Evolutionary conservation across 179 eudicot species (phyloP), one percentile per base, ranked within the genome.

Genomic region (Actinidia chinensis): DNA sequence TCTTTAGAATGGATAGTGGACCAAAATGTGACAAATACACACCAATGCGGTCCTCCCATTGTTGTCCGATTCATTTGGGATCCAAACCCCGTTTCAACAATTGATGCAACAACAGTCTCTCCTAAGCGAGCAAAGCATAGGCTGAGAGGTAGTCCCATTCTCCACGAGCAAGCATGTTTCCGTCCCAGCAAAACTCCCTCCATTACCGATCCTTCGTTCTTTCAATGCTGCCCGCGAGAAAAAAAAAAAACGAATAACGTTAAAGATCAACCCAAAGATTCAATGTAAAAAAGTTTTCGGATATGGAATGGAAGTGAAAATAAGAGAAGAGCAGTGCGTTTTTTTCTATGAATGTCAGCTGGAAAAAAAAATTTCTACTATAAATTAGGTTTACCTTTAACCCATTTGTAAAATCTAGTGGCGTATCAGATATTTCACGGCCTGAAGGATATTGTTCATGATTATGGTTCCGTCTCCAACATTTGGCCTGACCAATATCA

Each of bases 381-480:
- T 1, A 2, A 36, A 25, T 28, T 6, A 25, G 6, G 22, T 43
- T 74, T 20, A 9, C 3, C 11, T 59, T 40, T 36, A 43, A 42
- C 22, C 75, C 15, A 1, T 52, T 58, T 33, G 68, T 12, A 64
- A 46, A 40, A 42, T 42, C 8, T 44, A n/a, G 6, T 8, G 67
- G 33, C 54, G 25, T 44, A 42, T 51, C 20, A 51, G 64, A 2
- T 23, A n/a, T n/a, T n/a, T 52, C 58, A 81, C 85, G 48, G 5
- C 97, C 93, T 94, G 88, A 63, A 95, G 91, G 55, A 92, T 96
- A 81, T 95, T 95, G 40, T 92, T 93, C 94, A 92, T 95, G 83
- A 95, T 93, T 65, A 92, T 90, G 68, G 93, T 89, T 74, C 97
- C 99, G 61, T 93, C 99, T 76, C 98, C 98, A 71, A 93, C 96